phyloP scores from a whole-genome alignment of 495 filamentous ascomycete species.

The Elasticomyces elasticus region DNA sequence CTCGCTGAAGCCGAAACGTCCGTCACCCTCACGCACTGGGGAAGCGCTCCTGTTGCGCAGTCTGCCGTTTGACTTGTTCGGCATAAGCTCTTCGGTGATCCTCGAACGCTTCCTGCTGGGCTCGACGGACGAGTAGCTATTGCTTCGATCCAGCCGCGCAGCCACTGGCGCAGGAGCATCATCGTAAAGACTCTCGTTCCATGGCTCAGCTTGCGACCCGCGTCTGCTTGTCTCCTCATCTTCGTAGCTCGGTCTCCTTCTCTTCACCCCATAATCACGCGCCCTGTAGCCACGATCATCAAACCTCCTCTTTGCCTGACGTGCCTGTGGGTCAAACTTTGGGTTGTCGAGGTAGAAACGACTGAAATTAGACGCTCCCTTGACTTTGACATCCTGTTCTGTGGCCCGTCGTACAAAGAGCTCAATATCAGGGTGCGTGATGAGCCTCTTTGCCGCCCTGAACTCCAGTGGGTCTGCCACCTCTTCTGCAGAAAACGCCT shows the following conservation, averaged over 20 bases:
- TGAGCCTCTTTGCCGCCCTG: conserved; percentile 53
- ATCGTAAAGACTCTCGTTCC: conserved; percentile 71
- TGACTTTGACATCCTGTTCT: conserved; percentile 64
- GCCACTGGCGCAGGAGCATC: conserved; percentile 40
- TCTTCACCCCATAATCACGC: conserved; percentile 47
- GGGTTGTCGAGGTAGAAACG: conserved; percentile 87
- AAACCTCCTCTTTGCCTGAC: conserved; percentile 8
- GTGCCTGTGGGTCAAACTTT: conserved; percentile 68
- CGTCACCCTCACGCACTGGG: conserved; percentile 55
- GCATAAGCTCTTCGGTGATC: conserved; percentile 20
- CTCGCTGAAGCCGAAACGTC: conserved; percentile 41
- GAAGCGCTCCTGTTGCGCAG: conserved; percentile 54
- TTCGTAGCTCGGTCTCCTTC: conserved; percentile 44
- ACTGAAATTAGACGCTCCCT: conserved; percentile 66
- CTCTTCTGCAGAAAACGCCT: conserved; percentile 43
- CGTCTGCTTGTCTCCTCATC: conserved; percentile 43
- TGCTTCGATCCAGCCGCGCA: conserved; percentile 10
- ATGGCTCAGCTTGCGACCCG: conserved; percentile 38
- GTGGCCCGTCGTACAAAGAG: conserved; percentile 67
- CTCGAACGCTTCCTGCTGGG: conserved; percentile 29
- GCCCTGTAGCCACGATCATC: conserved; percentile 43
- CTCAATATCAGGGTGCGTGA: conserved; percentile 55
- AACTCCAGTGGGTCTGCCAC: conserved; percentile 39
- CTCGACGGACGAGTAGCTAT: conserved; percentile 17
- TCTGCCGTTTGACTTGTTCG: conserved; percentile 20